Evolutionary conservation across 1,284 basidiomycete species (phyloP).

Genomic region (Inonotus hispidus): DNA sequence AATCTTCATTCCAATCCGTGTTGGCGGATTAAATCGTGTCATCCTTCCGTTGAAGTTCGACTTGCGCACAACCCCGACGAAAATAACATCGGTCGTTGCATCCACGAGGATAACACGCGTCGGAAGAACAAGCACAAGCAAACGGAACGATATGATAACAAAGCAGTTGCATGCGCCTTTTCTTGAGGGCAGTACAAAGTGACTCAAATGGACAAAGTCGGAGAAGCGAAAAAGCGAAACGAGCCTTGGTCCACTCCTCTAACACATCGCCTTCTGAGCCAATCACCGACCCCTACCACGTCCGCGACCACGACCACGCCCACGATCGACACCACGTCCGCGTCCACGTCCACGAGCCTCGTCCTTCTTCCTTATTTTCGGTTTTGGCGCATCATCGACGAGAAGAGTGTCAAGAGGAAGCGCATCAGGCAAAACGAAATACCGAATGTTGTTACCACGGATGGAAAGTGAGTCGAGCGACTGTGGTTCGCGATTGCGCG

Average conservation of each 20-base stretch:
- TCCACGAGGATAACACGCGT: too few relatives aligned
- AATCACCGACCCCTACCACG: slow-evolving; percentile 1
- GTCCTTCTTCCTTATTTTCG: slow-evolving; percentile 79
- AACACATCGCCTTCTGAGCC: not conserved
- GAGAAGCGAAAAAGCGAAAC: not conserved
- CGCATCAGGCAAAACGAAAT: slow-evolving; percentile 94
- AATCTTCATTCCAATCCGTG: too few relatives aligned
- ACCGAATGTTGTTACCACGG: slow-evolving; percentile 89
- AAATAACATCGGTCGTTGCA: too few relatives aligned
- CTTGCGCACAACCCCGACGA: too few relatives aligned
- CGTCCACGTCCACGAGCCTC: slow-evolving; percentile 56
- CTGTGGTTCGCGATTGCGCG: slow-evolving; percentile 79
- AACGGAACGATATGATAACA: too few relatives aligned
- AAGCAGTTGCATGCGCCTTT: not conserved
- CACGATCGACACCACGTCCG: slow-evolving; percentile 40
- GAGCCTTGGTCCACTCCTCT: not conserved
- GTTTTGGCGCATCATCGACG: slow-evolving; percentile 96
- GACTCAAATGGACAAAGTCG: not conserved
- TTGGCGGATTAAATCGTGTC: too few relatives aligned
- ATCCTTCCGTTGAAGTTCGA: too few relatives aligned
- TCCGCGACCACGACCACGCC: slow-evolving; percentile 34
- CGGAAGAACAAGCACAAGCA: too few relatives aligned
- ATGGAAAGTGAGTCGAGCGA: slow-evolving; percentile 86
- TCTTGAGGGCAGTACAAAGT: slow-evolving; percentile 1
- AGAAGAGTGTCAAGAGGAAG: slow-evolving; percentile 94